phyloP scores from a whole-genome alignment of 1,284 basidiomycete genomes.

The Leccinum ponderosum region DNA sequence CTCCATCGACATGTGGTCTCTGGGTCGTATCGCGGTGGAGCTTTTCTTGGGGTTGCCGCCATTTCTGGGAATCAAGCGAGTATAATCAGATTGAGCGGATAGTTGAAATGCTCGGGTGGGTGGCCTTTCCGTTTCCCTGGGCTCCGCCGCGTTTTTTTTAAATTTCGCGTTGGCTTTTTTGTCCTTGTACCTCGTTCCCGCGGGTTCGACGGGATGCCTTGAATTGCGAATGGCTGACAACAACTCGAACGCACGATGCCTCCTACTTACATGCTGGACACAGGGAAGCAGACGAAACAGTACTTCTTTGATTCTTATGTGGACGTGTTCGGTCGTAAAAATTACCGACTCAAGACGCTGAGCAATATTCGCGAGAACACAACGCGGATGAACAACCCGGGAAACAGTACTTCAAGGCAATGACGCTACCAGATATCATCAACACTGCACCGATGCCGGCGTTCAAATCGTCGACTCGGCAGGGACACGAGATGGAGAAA shows the following conservation, averaged over 20 bases:
- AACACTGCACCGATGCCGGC: conserved; percentile 90
- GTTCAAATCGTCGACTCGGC: conserved; percentile 71
- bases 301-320: conserved; percentile 83
- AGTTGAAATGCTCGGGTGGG: conserved; percentile 97
- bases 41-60: conserved; percentile 95
- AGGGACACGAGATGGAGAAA: conserved; percentile 89
- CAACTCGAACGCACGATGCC: conserved; percentile 61
- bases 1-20: conserved; percentile 94
- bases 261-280: conserved; percentile 91
- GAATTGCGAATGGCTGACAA: conserved; percentile 4
- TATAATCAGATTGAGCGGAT: conserved; percentile 98
- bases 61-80: conserved; percentile 97
- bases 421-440: conserved; percentile 92
- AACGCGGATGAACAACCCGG: conserved; percentile 95
- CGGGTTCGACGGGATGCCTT: background rate
- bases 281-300: conserved; percentile 92
- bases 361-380: conserved; percentile 95
- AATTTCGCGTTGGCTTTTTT: conserved; percentile 10
- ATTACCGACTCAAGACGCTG: conserved; percentile 90
- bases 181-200: background rate
- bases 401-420: conserved; percentile 98
- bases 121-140: conserved; percentile 15
- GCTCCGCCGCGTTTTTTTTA: background rate
- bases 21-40: conserved; percentile 97
- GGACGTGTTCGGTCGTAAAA: conserved; percentile 85